phyloP scores from a whole-genome alignment of 1,139 yeast genomes.

The Hanseniaspora gamundiae region DNA sequence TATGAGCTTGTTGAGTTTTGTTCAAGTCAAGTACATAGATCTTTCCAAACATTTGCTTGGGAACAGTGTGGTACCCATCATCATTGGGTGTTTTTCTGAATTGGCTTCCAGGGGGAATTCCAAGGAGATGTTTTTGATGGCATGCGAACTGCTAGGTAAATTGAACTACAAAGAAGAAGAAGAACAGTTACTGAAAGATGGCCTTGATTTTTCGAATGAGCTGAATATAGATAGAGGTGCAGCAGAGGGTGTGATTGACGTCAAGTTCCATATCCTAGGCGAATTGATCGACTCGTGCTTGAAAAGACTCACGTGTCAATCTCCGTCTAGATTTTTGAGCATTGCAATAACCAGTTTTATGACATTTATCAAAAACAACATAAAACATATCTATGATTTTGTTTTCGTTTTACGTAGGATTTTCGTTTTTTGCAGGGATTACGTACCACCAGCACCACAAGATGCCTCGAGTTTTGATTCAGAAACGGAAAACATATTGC shows the following conservation, averaged over 20 bases:
- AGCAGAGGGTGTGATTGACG: slow-evolving; percentile 13
- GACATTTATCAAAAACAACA: slow-evolving; percentile 35
- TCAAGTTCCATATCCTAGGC: slow-evolving; percentile 50
- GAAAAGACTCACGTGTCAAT: slow-evolving; percentile 38
- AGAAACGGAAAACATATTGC: slow-evolving; percentile 42
- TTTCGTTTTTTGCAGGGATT: slow-evolving; percentile 56
- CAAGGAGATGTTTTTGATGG: slow-evolving; percentile 61
- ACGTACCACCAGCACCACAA: slow-evolving; percentile 34
- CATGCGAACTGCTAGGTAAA: slow-evolving; percentile 46
- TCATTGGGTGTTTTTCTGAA: slow-evolving; percentile 42
- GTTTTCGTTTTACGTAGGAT: slow-evolving; percentile 47
- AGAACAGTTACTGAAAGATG: slow-evolving; percentile 4
- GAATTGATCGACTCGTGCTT: slow-evolving; percentile 48
- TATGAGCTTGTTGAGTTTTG: slow-evolving; percentile 37
- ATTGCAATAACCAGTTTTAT: slow-evolving; percentile 49
- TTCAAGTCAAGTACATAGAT: slow-evolving; percentile 13
- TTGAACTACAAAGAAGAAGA: slow-evolving; percentile 21
- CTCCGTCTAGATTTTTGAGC: slow-evolving; percentile 65
- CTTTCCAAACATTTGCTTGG: slow-evolving; percentile 11
- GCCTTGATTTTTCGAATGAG: not conserved
- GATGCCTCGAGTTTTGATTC: slow-evolving; percentile 8
- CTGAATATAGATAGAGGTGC: slow-evolving; percentile 10
- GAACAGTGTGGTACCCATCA: slow-evolving; percentile 14
- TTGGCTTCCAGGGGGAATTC: slow-evolving; percentile 62
- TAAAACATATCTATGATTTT: slow-evolving; percentile 21